These are phyloP conservation scores for Dendrobium catenatum DNA, from an alignment of 106 monocot species.

Conservation along the genomic window DNA sequence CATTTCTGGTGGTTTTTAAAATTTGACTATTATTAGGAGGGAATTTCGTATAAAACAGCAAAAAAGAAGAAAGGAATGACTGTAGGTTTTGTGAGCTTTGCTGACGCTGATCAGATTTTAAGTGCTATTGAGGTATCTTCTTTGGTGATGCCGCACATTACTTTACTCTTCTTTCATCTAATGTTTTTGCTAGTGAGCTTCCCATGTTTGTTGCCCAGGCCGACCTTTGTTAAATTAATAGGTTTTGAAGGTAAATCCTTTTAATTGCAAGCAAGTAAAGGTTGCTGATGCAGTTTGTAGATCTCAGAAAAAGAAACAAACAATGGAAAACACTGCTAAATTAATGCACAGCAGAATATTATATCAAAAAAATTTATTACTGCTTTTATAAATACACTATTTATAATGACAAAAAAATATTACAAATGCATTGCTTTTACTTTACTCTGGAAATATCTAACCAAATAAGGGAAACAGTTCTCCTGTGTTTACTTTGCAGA, in stretches of 20 bases:
- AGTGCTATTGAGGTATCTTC: conserved; percentile 50
- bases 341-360: too few species aligned
- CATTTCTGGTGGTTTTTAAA: not conserved
- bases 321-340: not conserved
- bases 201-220: conserved; percentile 3
- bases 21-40: conserved; percentile 32
- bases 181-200: not conserved
- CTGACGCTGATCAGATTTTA: conserved; percentile 42
- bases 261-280: conserved; percentile 60
- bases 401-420: too few species aligned
- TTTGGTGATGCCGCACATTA: not conserved
- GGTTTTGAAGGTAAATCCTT: conserved; percentile 48
- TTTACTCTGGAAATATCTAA: too few species aligned
- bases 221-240: conserved; percentile 14
- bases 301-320: conserved; percentile 36
- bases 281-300: conserved; percentile 56
- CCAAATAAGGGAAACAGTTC: too few species aligned
- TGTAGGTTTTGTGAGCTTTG: conserved; percentile 79
- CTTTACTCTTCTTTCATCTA: not conserved
- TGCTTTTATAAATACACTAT: too few species aligned
- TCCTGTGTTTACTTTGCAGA: too few species aligned
- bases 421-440: too few species aligned
- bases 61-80: conserved; percentile 91
- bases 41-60: conserved; percentile 44
- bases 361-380: too few species aligned